phyloP scores from a whole-genome alignment of 2,329 filamentous ascomycete genomes.

The Aurifilum marmelostoma region DNA sequence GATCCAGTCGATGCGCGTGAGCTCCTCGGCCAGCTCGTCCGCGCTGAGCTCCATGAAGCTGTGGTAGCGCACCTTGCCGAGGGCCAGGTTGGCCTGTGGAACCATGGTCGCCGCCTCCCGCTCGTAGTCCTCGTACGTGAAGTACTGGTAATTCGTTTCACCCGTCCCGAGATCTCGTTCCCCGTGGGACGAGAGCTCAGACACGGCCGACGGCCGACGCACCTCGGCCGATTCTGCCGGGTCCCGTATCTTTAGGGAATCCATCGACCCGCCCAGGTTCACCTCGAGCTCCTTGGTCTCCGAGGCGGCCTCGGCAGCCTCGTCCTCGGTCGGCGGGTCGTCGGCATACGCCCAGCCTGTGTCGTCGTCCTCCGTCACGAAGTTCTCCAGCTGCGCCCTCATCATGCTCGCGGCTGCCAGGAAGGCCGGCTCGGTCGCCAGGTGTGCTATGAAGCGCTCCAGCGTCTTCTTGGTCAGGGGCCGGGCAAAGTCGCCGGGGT shows the following conservation, averaged over 20 bases:
- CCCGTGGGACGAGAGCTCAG: constrained; percentile 44
- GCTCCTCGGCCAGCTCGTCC: constrained; percentile 84
- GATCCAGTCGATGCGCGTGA: constrained; percentile 96
- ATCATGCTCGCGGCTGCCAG: constrained; percentile 86
- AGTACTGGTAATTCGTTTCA: constrained; percentile 58
- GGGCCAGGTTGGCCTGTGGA: constrained; percentile 67
- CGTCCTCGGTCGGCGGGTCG: constrained; percentile 50
- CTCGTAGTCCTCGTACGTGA: constrained; percentile 78
- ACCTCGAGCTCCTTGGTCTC: constrained; percentile 34
- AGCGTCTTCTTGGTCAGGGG: constrained; percentile 72
- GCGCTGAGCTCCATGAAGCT: constrained; percentile 86
- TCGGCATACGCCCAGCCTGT: constrained; percentile 90
- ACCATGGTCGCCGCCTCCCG: constrained; percentile 73
- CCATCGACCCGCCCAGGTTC: constrained; percentile 51
- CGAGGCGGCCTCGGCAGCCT: constrained; percentile 39
- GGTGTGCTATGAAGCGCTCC: constrained; percentile 72
- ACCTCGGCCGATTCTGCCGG: constrained; percentile 38
- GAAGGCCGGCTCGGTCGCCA: constrained; percentile 81
- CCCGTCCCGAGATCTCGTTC: constrained; percentile 43
- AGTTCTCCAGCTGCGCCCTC: constrained; percentile 71
- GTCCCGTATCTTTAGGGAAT: constrained; percentile 53
- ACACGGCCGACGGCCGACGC: constrained; percentile 50
- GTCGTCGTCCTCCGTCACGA: constrained; percentile 84
- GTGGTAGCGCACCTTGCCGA: constrained; percentile 87
- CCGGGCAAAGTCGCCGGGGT: constrained; percentile 91